Percentiles rank a stretch among this genome's conserved stretches.
Conservation (phyloP, 164 flowering plant species). For the Magnolia sinica region DNA sequence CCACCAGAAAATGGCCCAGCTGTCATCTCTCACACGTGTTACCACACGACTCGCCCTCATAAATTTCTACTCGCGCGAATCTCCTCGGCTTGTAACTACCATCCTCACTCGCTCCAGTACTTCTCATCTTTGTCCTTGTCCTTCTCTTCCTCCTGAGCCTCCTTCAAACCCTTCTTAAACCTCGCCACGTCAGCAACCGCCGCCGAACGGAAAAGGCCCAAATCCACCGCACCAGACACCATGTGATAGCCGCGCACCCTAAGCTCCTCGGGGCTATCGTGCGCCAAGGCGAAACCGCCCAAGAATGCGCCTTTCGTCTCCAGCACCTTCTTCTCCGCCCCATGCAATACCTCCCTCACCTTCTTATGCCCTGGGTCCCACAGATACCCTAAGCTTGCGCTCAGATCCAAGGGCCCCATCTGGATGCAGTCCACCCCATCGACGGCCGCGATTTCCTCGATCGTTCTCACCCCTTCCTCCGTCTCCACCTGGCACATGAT, state of each 20-base stretch:
- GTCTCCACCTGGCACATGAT: constrained; percentile 90
- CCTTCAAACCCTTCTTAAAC: constrained; percentile 43
- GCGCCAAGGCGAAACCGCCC: constrained; percentile 74
- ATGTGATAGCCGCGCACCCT: constrained; percentile 64
- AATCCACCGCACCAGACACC: constrained; percentile 79
- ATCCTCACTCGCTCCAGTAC: constrained; percentile 65
- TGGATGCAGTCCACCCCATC: constrained; percentile 91
- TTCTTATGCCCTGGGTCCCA: constrained; percentile 92
- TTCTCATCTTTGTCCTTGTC: constrained; percentile 37
- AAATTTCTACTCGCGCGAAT: background rate
- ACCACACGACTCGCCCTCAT: background rate
- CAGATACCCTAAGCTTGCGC: constrained; percentile 81
- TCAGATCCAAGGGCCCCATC: constrained; percentile 91
- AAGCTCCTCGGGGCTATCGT: constrained; percentile 51
- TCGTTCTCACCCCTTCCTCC: constrained; percentile 53
- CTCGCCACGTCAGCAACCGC: constrained; percentile 71
- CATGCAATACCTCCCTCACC: constrained; percentile 55
- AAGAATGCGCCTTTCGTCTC: constrained; percentile 35
- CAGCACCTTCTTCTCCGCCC: constrained; percentile 73
- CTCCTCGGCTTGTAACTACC: background rate
- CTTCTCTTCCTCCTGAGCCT: constrained; percentile 23
- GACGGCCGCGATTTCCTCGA: constrained; percentile 73
- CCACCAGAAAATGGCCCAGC: no score
- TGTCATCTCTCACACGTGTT: background rate
- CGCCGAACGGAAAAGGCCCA: constrained; percentile 65